These are phyloP conservation scores for Lasiosphaeria ovina DNA, from an alignment of 495 filamentous ascomycete species.

Conservation along the genomic window DNA sequence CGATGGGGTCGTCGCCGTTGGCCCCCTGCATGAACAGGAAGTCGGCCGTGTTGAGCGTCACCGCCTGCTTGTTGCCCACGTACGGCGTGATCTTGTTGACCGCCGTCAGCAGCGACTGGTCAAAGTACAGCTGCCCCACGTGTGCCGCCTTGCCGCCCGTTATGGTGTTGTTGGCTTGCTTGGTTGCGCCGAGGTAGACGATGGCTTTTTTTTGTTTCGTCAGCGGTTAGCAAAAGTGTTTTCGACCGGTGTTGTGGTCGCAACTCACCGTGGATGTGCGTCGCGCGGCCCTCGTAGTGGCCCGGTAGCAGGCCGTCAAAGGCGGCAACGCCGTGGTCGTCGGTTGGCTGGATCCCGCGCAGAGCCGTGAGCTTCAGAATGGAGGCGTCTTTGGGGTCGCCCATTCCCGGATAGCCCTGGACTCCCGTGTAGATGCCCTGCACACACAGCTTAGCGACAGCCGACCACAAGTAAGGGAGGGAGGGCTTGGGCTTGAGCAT, in stretches of 20 bases:
- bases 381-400: constrained; percentile 45
- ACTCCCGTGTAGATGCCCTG: constrained; percentile 59
- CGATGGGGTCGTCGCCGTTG: constrained; percentile 55
- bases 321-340: constrained; percentile 46
- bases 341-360: constrained; percentile 51
- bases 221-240: neutral
- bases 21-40: constrained; percentile 46
- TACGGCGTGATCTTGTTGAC: constrained; percentile 54
- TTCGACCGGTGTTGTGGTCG: neutral
- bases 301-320: constrained; percentile 56
- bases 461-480: neutral
- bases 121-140: constrained; percentile 63
- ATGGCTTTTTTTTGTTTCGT: constrained; percentile 29
- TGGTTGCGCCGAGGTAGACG: constrained; percentile 45
- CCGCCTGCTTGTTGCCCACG: constrained; percentile 49
- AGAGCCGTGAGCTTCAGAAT: constrained; percentile 52
- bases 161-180: constrained; percentile 51
- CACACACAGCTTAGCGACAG: neutral
- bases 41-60: constrained; percentile 55
- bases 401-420: constrained; percentile 46
- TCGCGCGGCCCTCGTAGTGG: constrained; percentile 52
- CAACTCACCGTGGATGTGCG: constrained; percentile 40
- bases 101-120: constrained; percentile 47
- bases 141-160: constrained; percentile 50
- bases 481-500: neutral